Base-by-base conservation (phyloP, 73 alveolate species). In the Uronychia binucleata region DNA sequence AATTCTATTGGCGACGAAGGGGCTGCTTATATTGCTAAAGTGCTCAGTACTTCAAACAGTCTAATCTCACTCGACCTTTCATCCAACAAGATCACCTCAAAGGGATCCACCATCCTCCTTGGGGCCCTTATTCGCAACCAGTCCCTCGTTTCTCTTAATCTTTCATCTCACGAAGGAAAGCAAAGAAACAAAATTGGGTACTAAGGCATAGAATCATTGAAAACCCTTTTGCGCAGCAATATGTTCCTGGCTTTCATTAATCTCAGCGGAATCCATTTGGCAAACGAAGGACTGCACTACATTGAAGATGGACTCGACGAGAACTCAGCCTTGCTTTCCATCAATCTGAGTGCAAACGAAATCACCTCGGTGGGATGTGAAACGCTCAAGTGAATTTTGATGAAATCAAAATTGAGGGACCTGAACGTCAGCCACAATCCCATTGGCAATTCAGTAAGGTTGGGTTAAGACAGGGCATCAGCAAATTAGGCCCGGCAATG, bases 1-100 rank as follows among this genome's bases (percentile, higher is more conserved):
- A 85, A 85, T 58, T 77, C 75, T 26, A 77, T 85, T 28, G 91
- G 91, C 25, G 91, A 85, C 46, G 91, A 85, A 58, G 91, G 91
- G 13, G 91, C 86, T 13, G 58, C 14, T 46, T 27, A 33, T 27
- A 1, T 85, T 27, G 59, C 91, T 0, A 77, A 34, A 26, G 33
- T 31, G 26, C 83, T 85, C 11, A 28, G 31, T 58, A 57, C 30
- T 30, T 34, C 31, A 29, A 30, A n/a, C 0, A 28, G 79, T 32
- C 76, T 85, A 11, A 78, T 77, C 31, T 33, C 74, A n/a, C 81
- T 85, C 1, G 91, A 85, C 78, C 32, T 85, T 30, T 85, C 91
- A 28, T 85, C 91, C 26, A 85, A 85, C 58, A 67, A 35, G 34
- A 19, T 85, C 26, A 28, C 82, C 1, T 26, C 81, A 28, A 8